These are phyloP conservation scores for Diaporthe vaccinii DNA, from an alignment of 2,329 filamentous ascomycete genomes.

Conservation along the genomic window DNA sequence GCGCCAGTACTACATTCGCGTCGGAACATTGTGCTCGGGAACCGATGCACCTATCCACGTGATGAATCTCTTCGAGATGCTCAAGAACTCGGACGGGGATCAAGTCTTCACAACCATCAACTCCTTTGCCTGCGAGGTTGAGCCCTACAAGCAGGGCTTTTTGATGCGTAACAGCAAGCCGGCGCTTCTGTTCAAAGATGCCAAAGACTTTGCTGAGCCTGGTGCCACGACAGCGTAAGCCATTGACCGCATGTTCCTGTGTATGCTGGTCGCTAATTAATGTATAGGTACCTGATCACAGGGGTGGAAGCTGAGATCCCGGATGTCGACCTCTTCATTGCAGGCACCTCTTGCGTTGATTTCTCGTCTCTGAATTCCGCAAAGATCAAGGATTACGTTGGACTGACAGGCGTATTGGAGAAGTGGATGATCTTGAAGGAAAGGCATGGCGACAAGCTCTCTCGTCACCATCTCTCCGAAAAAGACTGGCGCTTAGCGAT, in stretches of 20 bases:
- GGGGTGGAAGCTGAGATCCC: conserved; percentile 60
- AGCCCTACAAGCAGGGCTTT: conserved; percentile 74
- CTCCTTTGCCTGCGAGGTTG: conserved; percentile 74
- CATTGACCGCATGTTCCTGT: background rate
- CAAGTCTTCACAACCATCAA: conserved; percentile 49
- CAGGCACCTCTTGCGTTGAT: conserved; percentile 83
- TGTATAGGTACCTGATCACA: conserved; percentile 32
- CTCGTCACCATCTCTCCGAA: conserved; percentile 55
- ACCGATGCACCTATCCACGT: conserved; percentile 82
- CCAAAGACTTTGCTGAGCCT: conserved; percentile 65
- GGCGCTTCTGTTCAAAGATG: conserved; percentile 69
- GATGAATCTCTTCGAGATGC: conserved; percentile 35
- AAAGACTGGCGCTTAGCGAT: conserved; percentile 41
- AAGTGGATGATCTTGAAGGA: conserved; percentile 60
- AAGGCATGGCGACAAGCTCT: conserved; percentile 60
- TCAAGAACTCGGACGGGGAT: conserved; percentile 30
- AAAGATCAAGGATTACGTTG: conserved; percentile 46
- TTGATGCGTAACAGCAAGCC: conserved; percentile 71
- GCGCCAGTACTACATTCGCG: conserved; percentile 35
- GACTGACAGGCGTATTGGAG: conserved; percentile 1
- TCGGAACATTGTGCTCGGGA: conserved; percentile 84
- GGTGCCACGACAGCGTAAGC: conserved; percentile 59
- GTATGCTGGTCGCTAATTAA: background rate
- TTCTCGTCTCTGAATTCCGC: conserved; percentile 74
- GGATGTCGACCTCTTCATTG: conserved; percentile 72